These are phyloP conservation scores for Penicillium aurantiogriseum DNA, from an alignment of 2,329 filamentous ascomycete species.

Conservation along the genomic window DNA sequence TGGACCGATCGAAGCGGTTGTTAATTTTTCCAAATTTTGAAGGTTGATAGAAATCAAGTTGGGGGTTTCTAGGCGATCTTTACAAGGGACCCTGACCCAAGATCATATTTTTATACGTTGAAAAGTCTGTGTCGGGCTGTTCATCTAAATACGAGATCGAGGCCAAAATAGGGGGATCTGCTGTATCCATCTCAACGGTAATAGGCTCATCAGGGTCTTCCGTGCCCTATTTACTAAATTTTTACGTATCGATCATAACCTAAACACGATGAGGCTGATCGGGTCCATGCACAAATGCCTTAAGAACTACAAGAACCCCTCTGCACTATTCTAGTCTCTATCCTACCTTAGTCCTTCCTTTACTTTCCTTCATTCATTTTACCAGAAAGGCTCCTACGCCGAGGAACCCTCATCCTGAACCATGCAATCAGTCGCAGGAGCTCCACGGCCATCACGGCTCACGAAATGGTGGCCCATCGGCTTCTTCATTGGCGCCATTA, in stretches of 20 bases:
- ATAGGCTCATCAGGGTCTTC: neutral
- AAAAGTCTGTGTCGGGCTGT: neutral
- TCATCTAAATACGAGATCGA: conserved; percentile 9
- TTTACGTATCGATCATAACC: neutral
- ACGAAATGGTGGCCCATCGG: conserved; percentile 20
- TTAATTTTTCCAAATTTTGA: neutral
- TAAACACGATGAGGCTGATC: neutral
- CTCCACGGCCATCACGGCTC: neutral
- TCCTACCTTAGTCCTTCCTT: neutral
- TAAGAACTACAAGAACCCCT: neutral
- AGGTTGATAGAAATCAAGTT: too few relatives aligned
- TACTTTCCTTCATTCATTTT: neutral
- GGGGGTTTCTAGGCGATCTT: neutral
- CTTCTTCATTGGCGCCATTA: conserved; percentile 19
- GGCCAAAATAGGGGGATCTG: neutral
- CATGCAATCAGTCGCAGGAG: neutral
- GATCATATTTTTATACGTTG: neutral
- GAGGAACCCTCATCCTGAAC: neutral
- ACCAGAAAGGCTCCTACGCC: too few relatives aligned
- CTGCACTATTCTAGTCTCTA: neutral
- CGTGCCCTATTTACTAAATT: neutral
- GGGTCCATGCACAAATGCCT: neutral
- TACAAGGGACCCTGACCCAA: neutral
- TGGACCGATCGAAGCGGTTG: neutral
- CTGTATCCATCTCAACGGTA: neutral